A percentile compares a stretch with the other conserved stretches of the same genome.
Evolutionary conservation across 345 rosid genomes (phyloP).

Genomic region (Citropsis articulata): DNA sequence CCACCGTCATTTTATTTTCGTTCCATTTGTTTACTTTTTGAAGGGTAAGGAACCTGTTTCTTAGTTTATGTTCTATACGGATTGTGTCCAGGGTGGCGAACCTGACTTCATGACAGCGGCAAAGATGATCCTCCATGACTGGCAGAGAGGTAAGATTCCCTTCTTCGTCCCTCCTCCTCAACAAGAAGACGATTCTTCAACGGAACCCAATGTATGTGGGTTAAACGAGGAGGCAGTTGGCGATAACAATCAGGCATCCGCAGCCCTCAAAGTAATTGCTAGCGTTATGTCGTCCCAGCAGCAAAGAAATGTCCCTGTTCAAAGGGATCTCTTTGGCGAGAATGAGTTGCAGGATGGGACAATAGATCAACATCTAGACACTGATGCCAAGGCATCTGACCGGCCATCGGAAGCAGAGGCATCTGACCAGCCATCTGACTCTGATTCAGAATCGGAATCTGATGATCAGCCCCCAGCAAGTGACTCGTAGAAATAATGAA

Average conservation of each 20-base stretch:
- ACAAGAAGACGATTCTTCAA: slow-evolving; percentile 29
- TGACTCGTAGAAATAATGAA: neutral
- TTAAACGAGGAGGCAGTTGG: slow-evolving; percentile 44
- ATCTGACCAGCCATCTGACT: neutral
- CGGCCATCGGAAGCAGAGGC: slow-evolving; percentile 13
- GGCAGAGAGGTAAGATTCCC: slow-evolving; percentile 95
- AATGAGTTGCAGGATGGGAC: slow-evolving; percentile 48
- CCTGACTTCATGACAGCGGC: slow-evolving; percentile 82
- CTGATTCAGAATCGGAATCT: neutral
- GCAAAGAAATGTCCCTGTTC: slow-evolving; percentile 69
- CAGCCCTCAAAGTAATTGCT: slow-evolving; percentile 78
- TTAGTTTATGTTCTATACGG: neutral
- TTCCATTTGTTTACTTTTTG: neutral
- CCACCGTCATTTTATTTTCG: neutral
- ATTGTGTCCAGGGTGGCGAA: slow-evolving; percentile 70
- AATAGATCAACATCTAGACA: slow-evolving; percentile 14
- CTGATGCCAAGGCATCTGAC: slow-evolving; percentile 13
- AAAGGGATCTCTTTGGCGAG: slow-evolving; percentile 64
- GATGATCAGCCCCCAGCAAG: neutral
- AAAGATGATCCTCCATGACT: slow-evolving; percentile 93
- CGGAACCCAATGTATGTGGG: slow-evolving; percentile 35
- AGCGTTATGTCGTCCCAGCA: slow-evolving; percentile 74
- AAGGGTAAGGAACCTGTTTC: neutral
- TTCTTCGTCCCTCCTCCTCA: slow-evolving; percentile 83
- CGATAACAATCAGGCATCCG: slow-evolving; percentile 47